Conservation (phyloP, 495 filamentous ascomycete genomes). For the Hypomontagnella monticulosa region DNA sequence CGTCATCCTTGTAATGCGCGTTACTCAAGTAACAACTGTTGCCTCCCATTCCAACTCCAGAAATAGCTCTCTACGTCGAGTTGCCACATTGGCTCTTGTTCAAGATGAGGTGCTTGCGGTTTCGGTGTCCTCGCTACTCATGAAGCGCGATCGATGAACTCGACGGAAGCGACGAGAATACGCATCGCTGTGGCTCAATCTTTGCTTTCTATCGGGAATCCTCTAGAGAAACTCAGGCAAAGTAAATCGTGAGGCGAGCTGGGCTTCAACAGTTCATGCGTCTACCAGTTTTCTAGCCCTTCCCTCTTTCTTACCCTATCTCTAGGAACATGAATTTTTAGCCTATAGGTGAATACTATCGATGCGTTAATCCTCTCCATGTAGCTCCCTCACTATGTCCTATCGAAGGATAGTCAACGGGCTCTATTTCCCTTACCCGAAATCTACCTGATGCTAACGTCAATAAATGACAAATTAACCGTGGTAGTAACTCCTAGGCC, state of each 20-base stretch:
- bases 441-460: constrained; percentile 3
- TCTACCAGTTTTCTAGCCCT: no score
- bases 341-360: not conserved
- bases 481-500: no score
- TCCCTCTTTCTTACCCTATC: not conserved
- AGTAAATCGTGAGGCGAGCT: no score
- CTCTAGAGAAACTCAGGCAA: not conserved
- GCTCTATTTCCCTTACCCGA: no score
- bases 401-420: no score
- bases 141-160: not conserved
- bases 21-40: not conserved
- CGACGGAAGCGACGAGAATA: not conserved
- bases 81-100: not conserved
- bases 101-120: not conserved
- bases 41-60: not conserved
- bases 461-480: not conserved
- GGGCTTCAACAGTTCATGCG: no score
- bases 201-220: not conserved
- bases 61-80: not conserved
- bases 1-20: constrained; percentile 3
- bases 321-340: not conserved
- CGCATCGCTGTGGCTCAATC: not conserved
- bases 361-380: no score
- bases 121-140: no score
- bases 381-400: no score